Conservation (phyloP, 2,329 filamentous ascomycete species). For the Tothia fuscella region DNA sequence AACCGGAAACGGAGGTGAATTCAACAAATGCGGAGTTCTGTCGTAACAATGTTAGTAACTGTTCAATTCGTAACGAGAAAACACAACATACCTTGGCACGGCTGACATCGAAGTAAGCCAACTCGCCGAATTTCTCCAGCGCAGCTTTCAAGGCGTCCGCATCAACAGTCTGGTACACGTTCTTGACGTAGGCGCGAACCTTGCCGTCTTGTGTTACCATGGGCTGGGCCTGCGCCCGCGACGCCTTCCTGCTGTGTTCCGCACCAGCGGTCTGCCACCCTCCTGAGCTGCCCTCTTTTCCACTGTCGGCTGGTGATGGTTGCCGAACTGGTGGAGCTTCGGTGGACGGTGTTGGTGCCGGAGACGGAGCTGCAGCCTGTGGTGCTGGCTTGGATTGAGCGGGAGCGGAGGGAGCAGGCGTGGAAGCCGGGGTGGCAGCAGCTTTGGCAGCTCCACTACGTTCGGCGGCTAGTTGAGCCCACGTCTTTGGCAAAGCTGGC, state of each 20-base stretch:
- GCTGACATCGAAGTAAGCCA: constrained; percentile 52
- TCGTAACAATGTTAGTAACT: no score
- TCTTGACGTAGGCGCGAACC: constrained; percentile 79
- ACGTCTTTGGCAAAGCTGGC: constrained; percentile 48
- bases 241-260: constrained; percentile 73
- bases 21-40: constrained; percentile 97
- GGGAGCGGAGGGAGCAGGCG: constrained; percentile 15
- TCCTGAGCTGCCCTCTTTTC: constrained; percentile 44
- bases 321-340: constrained; percentile 24
- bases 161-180: constrained; percentile 80
- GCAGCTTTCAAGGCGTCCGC: constrained; percentile 57
- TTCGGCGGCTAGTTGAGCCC: constrained; percentile 57
- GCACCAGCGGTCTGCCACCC: constrained; percentile 82
- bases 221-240: constrained; percentile 55
- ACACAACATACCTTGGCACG: constrained; percentile 56
- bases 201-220: constrained; percentile 49
- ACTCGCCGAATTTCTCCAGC: constrained; percentile 56
- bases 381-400: constrained; percentile 27
- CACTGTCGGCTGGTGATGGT: constrained; percentile 24
- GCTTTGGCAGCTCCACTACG: constrained; percentile 32
- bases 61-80: neutral
- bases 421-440: constrained; percentile 23
- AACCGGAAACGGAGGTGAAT: constrained; percentile 69
- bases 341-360: constrained; percentile 14
- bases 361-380: constrained; percentile 15